These are phyloP conservation scores for Fusarium subglutinans DNA, from an alignment of 2,329 filamentous ascomycete species.

Conservation along the genomic window DNA sequence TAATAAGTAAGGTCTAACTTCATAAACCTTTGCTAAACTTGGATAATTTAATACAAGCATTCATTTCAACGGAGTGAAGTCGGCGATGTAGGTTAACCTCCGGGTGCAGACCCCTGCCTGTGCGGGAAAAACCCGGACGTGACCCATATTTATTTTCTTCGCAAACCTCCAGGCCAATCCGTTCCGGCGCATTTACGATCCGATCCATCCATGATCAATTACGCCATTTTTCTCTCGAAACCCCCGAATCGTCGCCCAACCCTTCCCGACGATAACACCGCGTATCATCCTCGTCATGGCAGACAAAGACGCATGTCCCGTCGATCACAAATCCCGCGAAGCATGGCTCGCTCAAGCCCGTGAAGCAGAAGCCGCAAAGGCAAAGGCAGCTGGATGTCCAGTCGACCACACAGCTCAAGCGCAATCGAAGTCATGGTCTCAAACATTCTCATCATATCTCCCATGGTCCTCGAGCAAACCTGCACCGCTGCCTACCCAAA, in stretches of 20 bases:
- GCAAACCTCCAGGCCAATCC: constrained; percentile 34
- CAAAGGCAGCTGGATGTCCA: constrained; percentile 43
- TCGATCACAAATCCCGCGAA: constrained; percentile 89
- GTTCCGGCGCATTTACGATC: constrained; percentile 36
- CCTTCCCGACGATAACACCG: background rate
- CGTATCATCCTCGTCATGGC: constrained; percentile 37
- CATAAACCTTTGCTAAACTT: too few relatives aligned
- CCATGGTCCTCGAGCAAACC: constrained; percentile 51
- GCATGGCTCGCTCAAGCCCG: constrained; percentile 81
- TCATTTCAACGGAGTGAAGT: background rate
- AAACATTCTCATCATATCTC: constrained; percentile 54
- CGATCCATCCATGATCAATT: constrained; percentile 26
- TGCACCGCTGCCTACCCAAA: constrained; percentile 8
- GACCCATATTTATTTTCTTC: constrained; percentile 33
- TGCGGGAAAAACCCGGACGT: constrained; percentile 29
- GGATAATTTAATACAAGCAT: background rate
- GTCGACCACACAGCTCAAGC: constrained; percentile 46
- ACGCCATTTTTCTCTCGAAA: constrained; percentile 21
- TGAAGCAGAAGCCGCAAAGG: constrained; percentile 56
- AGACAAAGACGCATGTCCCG: constrained; percentile 71
- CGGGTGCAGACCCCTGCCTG: background rate
- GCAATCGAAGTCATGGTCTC: constrained; percentile 54
- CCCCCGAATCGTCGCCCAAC: background rate
- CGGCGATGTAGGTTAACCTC: background rate
- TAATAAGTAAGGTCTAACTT: background rate